Evolutionary conservation across 2,329 filamentous ascomycete genomes (phyloP).

Genomic region (Fusarium mundagurra): DNA sequence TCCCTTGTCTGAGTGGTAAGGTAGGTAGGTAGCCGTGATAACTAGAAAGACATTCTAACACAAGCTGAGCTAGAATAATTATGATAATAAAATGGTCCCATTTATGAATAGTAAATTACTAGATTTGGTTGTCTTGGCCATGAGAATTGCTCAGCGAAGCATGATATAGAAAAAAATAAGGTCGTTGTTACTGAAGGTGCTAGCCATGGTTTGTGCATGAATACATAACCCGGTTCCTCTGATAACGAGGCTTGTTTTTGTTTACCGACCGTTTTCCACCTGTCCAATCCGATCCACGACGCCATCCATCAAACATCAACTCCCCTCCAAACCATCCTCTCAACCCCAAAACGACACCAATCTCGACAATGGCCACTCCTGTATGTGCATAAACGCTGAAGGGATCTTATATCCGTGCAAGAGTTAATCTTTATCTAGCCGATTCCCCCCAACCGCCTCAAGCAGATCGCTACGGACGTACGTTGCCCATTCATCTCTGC

Average conservation of each 20-base stretch:
- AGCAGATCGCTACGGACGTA: constrained; percentile 88
- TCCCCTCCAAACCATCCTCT: constrained; percentile 34
- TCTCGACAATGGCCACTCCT: constrained; percentile 51
- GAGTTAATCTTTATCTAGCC: constrained; percentile 63
- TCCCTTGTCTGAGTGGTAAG: not conserved
- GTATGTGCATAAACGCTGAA: constrained; percentile 38
- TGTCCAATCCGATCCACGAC: constrained; percentile 28
- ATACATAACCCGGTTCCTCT: constrained; percentile 27
- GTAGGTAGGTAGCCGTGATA: constrained; percentile 37
- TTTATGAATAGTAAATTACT: constrained; percentile 9
- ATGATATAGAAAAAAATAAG: constrained; percentile 18
- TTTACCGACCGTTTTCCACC: constrained; percentile 43
- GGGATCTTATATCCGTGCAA: not conserved
- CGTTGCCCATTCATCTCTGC: constrained; percentile 46
- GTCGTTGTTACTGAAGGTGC: constrained; percentile 14
- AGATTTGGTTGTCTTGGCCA: not conserved
- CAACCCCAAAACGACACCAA: constrained; percentile 26
- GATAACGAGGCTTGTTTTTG: constrained; percentile 45
- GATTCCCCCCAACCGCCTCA: constrained; percentile 78
- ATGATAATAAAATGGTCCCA: constrained; percentile 7
- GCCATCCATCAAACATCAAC: constrained; percentile 30
- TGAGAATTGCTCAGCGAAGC: constrained; percentile 5
- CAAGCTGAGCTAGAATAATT: constrained; percentile 16
- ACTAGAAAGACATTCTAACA: constrained; percentile 44
- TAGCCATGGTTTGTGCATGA: constrained; percentile 28